Conservation (phyloP, 192 early-diverging fungal genomes). For the Coemansia sp. region DNA sequence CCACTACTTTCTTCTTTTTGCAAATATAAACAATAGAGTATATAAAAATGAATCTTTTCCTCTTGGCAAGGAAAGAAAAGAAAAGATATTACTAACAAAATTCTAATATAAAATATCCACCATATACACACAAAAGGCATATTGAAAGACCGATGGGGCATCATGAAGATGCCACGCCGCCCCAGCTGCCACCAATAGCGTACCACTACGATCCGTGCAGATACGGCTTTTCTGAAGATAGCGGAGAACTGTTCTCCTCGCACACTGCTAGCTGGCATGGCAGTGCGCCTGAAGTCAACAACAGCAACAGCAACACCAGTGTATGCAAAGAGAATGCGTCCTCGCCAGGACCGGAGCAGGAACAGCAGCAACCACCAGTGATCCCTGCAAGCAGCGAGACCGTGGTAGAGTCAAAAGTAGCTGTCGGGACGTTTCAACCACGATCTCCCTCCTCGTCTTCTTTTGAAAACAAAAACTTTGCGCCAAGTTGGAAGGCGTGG, state of each 20-base stretch:
- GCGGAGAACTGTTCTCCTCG: neutral
- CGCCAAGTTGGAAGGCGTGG: constrained; percentile 36
- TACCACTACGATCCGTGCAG: neutral
- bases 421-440: neutral
- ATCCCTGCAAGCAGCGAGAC: neutral
- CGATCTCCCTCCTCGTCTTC: neutral
- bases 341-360: neutral
- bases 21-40: too few relatives aligned
- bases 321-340: neutral
- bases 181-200: neutral
- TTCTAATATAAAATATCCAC: too few relatives aligned
- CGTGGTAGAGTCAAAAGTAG: neutral
- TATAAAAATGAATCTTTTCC: too few relatives aligned
- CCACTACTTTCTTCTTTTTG: too few relatives aligned
- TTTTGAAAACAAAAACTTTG: constrained; percentile 2
- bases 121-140: too few relatives aligned
- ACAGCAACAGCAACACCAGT: neutral
- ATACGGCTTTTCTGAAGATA: neutral
- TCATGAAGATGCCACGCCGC: neutral
- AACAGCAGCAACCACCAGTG: neutral
- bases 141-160: too few relatives aligned
- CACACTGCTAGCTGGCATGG: constrained; percentile 10
- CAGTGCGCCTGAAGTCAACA: neutral
- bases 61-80: too few relatives aligned
- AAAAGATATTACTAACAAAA: too few relatives aligned